These are phyloP conservation scores for Xylaria multiplex DNA, from an alignment of 2,329 filamentous ascomycete genomes.

Conservation along the genomic window DNA sequence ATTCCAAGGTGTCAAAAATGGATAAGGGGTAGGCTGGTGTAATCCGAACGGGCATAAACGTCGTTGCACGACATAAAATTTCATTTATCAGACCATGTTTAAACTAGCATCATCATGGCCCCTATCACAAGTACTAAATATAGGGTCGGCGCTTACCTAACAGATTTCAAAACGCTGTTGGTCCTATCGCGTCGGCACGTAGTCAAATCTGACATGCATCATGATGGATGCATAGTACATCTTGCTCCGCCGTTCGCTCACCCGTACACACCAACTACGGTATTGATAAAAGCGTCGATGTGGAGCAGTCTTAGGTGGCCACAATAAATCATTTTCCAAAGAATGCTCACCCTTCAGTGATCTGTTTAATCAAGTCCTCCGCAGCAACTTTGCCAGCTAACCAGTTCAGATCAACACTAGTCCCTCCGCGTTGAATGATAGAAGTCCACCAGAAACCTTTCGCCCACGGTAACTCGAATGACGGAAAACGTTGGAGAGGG, in stretches of 20 bases:
- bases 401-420: slow-evolving; percentile 43
- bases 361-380: slow-evolving; percentile 36
- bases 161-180: not conserved
- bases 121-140: not conserved
- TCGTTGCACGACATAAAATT: slow-evolving; percentile 31
- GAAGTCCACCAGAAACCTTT: slow-evolving; percentile 45
- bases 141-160: not conserved
- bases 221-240: not conserved
- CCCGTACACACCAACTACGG: not conserved
- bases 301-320: not conserved
- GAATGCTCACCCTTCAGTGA: not conserved
- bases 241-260: not conserved
- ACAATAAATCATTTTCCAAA: too few relatives aligned
- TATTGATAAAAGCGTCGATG: not conserved
- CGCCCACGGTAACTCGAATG: slow-evolving; percentile 37
- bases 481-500: slow-evolving; percentile 33
- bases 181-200: not conserved
- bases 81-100: slow-evolving; percentile 17
- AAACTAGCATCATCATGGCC: not conserved
- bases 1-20: slow-evolving; percentile 33
- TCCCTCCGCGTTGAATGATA: slow-evolving; percentile 39
- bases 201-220: not conserved
- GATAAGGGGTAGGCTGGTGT: slow-evolving; percentile 38
- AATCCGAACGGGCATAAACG: slow-evolving; percentile 33
- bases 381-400: slow-evolving; percentile 43